Percentiles rank a stretch among this genome's conserved stretches.
phyloP scores from a whole-genome alignment of 2,329 filamentous ascomycete genomes.

The Paecilomyces fulvus region DNA sequence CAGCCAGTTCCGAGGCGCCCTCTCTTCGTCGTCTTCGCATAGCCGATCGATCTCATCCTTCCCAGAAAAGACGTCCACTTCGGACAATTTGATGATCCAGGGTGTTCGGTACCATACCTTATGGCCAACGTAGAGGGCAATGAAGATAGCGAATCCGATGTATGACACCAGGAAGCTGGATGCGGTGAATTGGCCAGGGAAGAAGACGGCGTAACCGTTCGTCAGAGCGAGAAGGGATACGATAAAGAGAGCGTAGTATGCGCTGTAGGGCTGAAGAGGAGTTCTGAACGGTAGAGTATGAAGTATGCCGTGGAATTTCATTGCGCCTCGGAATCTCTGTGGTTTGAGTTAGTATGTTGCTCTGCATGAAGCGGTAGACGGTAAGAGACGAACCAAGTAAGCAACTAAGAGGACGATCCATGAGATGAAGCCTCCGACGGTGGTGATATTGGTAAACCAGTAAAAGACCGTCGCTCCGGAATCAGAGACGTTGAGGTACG shows the following conservation, averaged over 20 bases:
- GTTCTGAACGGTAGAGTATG: constrained; percentile 44
- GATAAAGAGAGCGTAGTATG: constrained; percentile 43
- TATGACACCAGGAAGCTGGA: constrained; percentile 47
- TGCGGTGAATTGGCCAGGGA: constrained; percentile 37
- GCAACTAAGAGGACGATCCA: constrained; percentile 37
- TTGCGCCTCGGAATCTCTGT: constrained; percentile 46
- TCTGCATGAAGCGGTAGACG: not conserved
- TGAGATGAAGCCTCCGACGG: constrained; percentile 29
- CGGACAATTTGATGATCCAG: constrained; percentile 22
- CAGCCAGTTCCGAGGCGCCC: constrained; percentile 31
- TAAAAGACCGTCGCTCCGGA: constrained; percentile 30
- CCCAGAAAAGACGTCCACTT: constrained; percentile 39
- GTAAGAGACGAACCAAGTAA: constrained; percentile 33
- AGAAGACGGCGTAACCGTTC: constrained; percentile 50
- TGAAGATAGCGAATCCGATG: constrained; percentile 46
- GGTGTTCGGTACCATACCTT: constrained; percentile 25
- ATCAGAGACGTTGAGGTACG: constrained; percentile 28
- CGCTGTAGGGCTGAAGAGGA: constrained; percentile 44
- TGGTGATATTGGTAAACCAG: constrained; percentile 35
- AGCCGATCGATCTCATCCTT: constrained; percentile 35
- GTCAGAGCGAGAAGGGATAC: constrained; percentile 45
- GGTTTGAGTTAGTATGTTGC: not conserved
- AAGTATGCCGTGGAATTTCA: constrained; percentile 40
- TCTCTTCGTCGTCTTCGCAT: constrained; percentile 33
- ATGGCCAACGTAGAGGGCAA: constrained; percentile 32